Evolutionary conservation across 2,329 filamentous ascomycete genomes (phyloP).

Genomic region (Ophiostoma ips): DNA sequence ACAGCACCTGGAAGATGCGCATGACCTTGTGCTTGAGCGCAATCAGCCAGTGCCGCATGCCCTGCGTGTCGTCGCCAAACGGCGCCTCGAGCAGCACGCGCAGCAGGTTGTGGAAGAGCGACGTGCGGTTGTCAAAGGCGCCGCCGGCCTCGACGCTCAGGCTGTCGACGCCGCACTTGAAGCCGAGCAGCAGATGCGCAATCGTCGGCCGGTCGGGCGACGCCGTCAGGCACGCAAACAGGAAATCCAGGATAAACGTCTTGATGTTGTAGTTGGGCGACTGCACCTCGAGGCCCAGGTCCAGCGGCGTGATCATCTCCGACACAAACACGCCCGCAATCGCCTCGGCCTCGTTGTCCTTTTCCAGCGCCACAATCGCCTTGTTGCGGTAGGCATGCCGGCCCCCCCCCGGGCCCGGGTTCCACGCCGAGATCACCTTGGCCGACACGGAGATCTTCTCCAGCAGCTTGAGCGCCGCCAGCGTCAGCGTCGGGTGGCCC

Average conservation of each 20-base stretch:
- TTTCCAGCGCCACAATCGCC: constrained; percentile 76
- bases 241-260: constrained; percentile 69
- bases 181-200: constrained; percentile 81
- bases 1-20: constrained; percentile 66
- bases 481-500: constrained; percentile 64
- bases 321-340: constrained; percentile 60
- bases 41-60: constrained; percentile 54
- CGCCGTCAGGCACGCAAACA: constrained; percentile 65
- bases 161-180: constrained; percentile 58
- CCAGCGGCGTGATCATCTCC: constrained; percentile 54
- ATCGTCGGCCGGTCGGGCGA: constrained; percentile 69
- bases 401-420: constrained; percentile 43
- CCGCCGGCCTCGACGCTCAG: constrained; percentile 56
- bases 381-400: constrained; percentile 59
- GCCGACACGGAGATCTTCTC: constrained; percentile 76
- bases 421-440: constrained; percentile 60
- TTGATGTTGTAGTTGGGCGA: constrained; percentile 70
- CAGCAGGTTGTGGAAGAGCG: constrained; percentile 73
- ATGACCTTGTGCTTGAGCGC: constrained; percentile 54
- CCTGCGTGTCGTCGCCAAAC: constrained; percentile 41
- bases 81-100: constrained; percentile 57
- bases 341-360: constrained; percentile 64
- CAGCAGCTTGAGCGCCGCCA: constrained; percentile 68
- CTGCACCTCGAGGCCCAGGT: constrained; percentile 55
- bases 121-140: constrained; percentile 55